Evolutionary conservation across 768 basidiomycete genomes (phyloP).

Genomic region (Gymnopilus junonius): DNA sequence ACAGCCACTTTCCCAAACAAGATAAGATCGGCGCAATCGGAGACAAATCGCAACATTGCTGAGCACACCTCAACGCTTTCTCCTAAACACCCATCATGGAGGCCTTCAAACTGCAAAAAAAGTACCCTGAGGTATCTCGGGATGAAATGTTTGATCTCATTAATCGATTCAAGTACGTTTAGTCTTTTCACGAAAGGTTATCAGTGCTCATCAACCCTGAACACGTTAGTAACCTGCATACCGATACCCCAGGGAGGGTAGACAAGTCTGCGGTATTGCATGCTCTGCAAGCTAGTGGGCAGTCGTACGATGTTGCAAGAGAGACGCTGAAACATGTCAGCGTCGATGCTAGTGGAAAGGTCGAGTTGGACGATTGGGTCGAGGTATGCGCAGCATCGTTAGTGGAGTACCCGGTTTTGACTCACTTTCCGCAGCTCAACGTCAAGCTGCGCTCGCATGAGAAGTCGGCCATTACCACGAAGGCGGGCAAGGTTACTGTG

Average conservation of each 20-base stretch:
- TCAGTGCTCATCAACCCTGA: conserved; percentile 12
- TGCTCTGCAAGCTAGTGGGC: conserved; percentile 75
- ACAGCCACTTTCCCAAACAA: conserved; percentile 9
- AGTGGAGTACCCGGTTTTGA: conserved; percentile 19
- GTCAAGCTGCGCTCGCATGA: conserved; percentile 72
- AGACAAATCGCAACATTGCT: background rate
- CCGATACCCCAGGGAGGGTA: conserved; percentile 81
- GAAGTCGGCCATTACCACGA: conserved; percentile 54
- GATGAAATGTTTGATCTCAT: conserved; percentile 96
- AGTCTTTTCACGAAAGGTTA: conserved; percentile 6
- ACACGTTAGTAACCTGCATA: conserved; percentile 62
- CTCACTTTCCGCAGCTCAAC: conserved; percentile 58
- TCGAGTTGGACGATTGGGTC: conserved; percentile 98
- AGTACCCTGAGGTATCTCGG: conserved; percentile 87
- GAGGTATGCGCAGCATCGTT: conserved; percentile 60
- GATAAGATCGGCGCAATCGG: conserved; percentile 17
- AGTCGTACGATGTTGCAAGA: conserved; percentile 88
- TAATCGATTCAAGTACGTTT: conserved; percentile 92
- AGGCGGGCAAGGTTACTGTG: conserved; percentile 90
- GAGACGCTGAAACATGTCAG: conserved; percentile 93
- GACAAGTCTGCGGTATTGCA: conserved; percentile 85
- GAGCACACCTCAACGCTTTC: background rate
- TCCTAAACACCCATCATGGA: conserved; percentile 56
- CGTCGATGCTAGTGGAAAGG: conserved; percentile 93
- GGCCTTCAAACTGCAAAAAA: conserved; percentile 85